A percentile compares a stretch with the other conserved stretches of the same genome.
Conservation (phyloP, 2,329 filamentous ascomycete species). For the Pseudogymnoascus sp. region DNA sequence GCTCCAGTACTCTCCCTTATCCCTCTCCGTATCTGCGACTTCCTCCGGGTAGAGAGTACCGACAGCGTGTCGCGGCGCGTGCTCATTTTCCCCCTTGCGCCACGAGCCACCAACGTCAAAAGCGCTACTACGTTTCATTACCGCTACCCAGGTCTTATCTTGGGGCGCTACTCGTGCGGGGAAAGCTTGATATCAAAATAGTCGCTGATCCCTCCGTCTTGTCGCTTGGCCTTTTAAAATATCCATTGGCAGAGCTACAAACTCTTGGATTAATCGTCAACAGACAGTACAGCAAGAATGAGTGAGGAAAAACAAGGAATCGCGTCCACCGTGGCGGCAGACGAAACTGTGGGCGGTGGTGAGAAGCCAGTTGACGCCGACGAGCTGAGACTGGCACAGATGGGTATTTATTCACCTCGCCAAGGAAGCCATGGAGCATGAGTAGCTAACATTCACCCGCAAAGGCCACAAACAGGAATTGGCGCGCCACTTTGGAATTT, state of each 20-base stretch:
- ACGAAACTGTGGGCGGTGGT: neutral
- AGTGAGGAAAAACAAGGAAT: neutral
- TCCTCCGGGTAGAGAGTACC: neutral
- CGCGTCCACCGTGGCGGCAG: neutral
- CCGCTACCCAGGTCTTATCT: neutral
- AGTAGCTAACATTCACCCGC: slow-evolving; percentile 11
- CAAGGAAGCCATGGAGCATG: neutral
- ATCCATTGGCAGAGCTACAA: neutral
- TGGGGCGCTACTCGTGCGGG: neutral
- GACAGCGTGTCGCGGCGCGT: neutral
- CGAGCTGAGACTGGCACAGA: slow-evolving; percentile 35
- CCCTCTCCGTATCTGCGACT: neutral
- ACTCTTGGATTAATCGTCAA: neutral
- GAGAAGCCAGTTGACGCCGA: slow-evolving; percentile 27
- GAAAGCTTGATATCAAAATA: slow-evolving; percentile 3
- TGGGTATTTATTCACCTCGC: slow-evolving; percentile 27
- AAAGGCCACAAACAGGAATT: slow-evolving; percentile 40
- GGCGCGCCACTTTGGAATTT: slow-evolving; percentile 38
- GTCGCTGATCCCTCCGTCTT: neutral
- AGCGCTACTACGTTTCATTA: neutral
- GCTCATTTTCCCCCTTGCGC: neutral
- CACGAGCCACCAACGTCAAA: neutral
- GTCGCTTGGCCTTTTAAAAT: neutral
- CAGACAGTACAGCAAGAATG: neutral
- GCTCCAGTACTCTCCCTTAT: neutral